phyloP scores from a whole-genome alignment of 306 rosid genomes.

The Parietaria judaica region DNA sequence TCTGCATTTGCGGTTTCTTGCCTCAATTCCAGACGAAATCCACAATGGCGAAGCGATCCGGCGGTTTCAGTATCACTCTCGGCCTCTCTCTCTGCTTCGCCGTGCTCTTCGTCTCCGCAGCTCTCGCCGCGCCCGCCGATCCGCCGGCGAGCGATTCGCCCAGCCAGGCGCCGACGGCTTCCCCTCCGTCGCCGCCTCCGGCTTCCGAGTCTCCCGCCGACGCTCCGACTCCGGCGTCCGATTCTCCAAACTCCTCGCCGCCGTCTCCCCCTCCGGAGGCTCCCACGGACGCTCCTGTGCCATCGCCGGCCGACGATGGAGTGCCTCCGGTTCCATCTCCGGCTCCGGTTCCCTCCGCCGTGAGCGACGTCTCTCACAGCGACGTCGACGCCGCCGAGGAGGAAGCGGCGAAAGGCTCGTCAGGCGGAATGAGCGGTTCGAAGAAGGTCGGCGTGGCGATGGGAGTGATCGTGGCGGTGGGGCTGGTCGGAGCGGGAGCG shows the following conservation, averaged over 20 bases:
- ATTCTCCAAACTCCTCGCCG: conserved; percentile 26
- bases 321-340: conserved; percentile 11
- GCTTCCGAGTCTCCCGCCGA: conserved; percentile 9
- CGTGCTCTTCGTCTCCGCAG: conserved; percentile 19
- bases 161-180: conserved; percentile 18
- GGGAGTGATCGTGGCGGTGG: conserved; percentile 45
- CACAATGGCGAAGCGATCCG: conserved; percentile 30
- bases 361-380: conserved; percentile 10
- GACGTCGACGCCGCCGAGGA: not conserved
- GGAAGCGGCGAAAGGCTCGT: conserved; percentile 3
- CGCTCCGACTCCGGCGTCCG: conserved; percentile 13
- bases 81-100: conserved; percentile 10
- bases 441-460: conserved; percentile 69
- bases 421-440: conserved; percentile 46
- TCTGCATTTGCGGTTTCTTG: conserved; percentile 27
- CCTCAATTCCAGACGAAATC: not conserved
- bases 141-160: conserved; percentile 32
- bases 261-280: conserved; percentile 26
- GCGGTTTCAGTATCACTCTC: not conserved
- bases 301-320: conserved; percentile 6
- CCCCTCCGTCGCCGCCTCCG: conserved; percentile 11
- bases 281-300: conserved; percentile 18
- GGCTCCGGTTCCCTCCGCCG: conserved; percentile 13
- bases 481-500: conserved; percentile 40
- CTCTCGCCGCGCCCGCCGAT: conserved; percentile 18